These are phyloP conservation scores for Cercospora janseana DNA, from an alignment of 2,329 filamentous ascomycete genomes.

Conservation along the genomic window DNA sequence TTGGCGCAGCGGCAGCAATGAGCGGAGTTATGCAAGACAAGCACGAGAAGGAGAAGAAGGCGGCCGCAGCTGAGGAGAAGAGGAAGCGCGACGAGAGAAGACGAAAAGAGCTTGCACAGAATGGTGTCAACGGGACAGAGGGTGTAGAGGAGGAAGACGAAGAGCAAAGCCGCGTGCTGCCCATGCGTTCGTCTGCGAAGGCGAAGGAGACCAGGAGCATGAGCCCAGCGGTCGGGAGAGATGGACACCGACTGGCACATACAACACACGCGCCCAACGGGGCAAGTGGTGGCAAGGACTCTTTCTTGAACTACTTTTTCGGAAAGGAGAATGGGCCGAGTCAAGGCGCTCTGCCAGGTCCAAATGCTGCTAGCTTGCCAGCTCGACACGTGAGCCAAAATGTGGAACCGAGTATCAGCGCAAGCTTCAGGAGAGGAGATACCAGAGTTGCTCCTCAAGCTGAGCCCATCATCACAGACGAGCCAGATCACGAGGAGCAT, in stretches of 20 bases:
- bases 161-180: constrained; percentile 49
- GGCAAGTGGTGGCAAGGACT: constrained; percentile 67
- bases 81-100: constrained; percentile 80
- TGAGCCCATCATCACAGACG: constrained; percentile 51
- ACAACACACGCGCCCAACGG: constrained; percentile 25
- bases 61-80: constrained; percentile 74
- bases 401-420: constrained; percentile 76
- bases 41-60: constrained; percentile 88
- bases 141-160: constrained; percentile 63
- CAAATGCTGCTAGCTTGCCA: constrained; percentile 44
- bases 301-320: constrained; percentile 98
- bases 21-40: constrained; percentile 92
- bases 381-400: constrained; percentile 73
- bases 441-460: constrained; percentile 46
- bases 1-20: constrained; percentile 95
- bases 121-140: constrained; percentile 69
- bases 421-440: constrained; percentile 73
- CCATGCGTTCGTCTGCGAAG: constrained; percentile 49
- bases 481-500: constrained; percentile 43
- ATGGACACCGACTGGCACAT: constrained; percentile 36
- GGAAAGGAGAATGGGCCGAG: constrained; percentile 76
- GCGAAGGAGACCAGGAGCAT: constrained; percentile 68
- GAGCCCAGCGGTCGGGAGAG: constrained; percentile 70
- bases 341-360: constrained; percentile 35
- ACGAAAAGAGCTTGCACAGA: constrained; percentile 68